These are phyloP conservation scores for Salix suchowensis DNA, from an alignment of 345 rosid species.

Conservation along the genomic window DNA sequence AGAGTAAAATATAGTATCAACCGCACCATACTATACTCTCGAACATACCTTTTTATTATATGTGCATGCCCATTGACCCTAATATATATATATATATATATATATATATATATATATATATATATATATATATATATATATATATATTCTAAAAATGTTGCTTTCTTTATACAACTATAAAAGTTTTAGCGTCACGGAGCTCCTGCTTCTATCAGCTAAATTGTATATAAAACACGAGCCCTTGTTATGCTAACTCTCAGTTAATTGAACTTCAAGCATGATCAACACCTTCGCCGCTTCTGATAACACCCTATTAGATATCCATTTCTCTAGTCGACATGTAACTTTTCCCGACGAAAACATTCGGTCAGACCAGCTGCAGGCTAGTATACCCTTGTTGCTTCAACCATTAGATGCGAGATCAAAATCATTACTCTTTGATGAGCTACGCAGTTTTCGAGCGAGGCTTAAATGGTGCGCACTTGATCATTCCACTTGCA, in stretches of 20 bases:
- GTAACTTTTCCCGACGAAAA: neutral
- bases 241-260: neutral
- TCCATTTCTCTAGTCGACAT: neutral
- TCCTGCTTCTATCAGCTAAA: neutral
- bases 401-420: conserved; percentile 24
- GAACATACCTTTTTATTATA: no score
- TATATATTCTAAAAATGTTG: neutral
- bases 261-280: neutral
- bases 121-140: no score
- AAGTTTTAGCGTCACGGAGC: neutral
- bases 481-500: conserved; percentile 58
- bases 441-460: conserved; percentile 50
- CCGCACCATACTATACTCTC: no score
- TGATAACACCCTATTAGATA: neutral
- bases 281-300: neutral
- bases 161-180: neutral
- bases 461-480: conserved; percentile 61
- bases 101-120: no score
- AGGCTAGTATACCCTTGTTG: neutral
- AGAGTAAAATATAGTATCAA: no score
- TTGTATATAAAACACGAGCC: neutral
- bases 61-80: neutral
- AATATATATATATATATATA: no score
- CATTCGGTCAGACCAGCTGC: neutral
- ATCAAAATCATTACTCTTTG: conserved; percentile 35